These are phyloP conservation scores for Cetradonia linearis DNA, from an alignment of 495 filamentous ascomycete species.

Conservation along the genomic window DNA sequence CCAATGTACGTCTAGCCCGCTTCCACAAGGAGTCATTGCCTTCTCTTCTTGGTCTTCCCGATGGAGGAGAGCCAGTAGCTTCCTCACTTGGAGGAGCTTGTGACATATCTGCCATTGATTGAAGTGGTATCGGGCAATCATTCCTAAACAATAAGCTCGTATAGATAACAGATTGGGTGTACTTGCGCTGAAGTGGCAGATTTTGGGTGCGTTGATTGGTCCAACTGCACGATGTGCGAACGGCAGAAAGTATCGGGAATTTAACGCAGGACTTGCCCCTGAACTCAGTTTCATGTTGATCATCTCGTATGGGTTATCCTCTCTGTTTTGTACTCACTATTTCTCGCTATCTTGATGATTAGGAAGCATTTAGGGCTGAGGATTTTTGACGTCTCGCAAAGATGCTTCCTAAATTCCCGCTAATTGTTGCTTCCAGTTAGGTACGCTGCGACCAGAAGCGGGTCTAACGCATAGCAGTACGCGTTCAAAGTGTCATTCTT, in stretches of 20 bases:
- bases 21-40: conserved; percentile 28
- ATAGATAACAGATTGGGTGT: conserved; percentile 2
- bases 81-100: conserved; percentile 13
- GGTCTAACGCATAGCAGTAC: neutral
- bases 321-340: conserved; percentile 2
- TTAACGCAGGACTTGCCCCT: neutral
- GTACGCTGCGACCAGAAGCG: neutral
- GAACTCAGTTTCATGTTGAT: conserved; percentile 7
- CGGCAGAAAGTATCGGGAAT: neutral
- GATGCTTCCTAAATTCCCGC: neutral
- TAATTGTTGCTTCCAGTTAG: neutral
- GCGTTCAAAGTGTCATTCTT: neutral
- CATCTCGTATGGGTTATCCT: neutral
- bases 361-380: conserved; percentile 1
- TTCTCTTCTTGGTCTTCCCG: conserved; percentile 17
- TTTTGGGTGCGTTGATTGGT: neutral
- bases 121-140: neutral
- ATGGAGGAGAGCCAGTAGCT: conserved; percentile 9
- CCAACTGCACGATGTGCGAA: neutral
- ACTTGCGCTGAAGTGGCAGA: neutral
- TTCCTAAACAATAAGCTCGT: neutral
- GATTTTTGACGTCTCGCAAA: neutral
- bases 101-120: conserved; percentile 8
- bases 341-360: neutral
- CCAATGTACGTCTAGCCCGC: conserved; percentile 24